Conservation (phyloP, 306 rosid species). For the Cicer chorassanicum region DNA sequence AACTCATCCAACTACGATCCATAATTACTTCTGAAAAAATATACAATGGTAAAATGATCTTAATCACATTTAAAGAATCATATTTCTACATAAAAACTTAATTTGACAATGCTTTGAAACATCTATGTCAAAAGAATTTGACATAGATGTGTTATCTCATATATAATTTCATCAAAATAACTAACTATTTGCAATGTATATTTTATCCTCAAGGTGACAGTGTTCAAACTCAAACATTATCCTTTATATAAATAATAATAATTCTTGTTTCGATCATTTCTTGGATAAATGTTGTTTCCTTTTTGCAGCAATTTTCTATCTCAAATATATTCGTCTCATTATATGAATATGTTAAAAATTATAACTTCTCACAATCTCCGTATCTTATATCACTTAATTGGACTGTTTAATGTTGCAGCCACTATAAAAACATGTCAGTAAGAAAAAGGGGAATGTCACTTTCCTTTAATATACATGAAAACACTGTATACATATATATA, state of each 20-base stretch:
- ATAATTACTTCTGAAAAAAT: too few species aligned
- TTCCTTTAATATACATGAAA: too few species aligned
- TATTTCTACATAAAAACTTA: too few species aligned
- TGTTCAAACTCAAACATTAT: conserved; percentile 37
- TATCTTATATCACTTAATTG: neutral
- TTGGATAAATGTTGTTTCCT: neutral
- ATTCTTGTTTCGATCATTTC: neutral
- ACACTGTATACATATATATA: too few species aligned
- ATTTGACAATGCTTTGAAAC: too few species aligned
- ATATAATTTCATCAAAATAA: too few species aligned
- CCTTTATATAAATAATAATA: conserved; percentile 3
- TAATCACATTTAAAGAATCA: too few species aligned
- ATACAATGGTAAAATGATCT: too few species aligned
- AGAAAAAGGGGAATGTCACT: neutral
- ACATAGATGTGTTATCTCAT: too few species aligned
- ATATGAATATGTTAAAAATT: neutral
- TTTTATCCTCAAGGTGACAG: conserved; percentile 6
- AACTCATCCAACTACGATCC: too few species aligned
- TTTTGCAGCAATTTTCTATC: neutral
- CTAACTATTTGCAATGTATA: too few species aligned
- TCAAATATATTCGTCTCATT: neutral
- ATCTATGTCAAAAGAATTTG: too few species aligned
- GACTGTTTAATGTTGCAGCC: neutral
- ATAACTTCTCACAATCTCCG: neutral
- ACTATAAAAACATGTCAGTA: neutral